phyloP scores from a whole-genome alignment of 148 eudicot genomes.

The Simmondsia chinensis region DNA sequence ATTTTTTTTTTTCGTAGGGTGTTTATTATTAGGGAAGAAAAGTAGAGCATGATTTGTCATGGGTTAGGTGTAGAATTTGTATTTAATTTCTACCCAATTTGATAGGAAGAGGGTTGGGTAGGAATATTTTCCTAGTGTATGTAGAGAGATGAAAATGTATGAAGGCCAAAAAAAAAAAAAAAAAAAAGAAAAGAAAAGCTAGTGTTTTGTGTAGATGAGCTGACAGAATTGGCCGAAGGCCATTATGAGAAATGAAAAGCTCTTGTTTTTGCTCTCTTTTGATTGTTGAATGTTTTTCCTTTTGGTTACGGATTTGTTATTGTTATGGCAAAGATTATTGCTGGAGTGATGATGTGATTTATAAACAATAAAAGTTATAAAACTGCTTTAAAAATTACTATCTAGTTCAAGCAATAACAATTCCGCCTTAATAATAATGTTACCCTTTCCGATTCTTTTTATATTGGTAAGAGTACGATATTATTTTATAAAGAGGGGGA shows the following conservation, averaged over 20 bases:
- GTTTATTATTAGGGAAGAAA: slow-evolving; percentile 25
- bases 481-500: too few relatives aligned
- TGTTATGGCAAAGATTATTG: too few relatives aligned
- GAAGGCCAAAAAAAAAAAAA: not conserved
- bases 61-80: slow-evolving; percentile 30
- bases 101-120: slow-evolving; percentile 14
- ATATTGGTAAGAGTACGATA: too few relatives aligned
- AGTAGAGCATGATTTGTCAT: slow-evolving; percentile 19
- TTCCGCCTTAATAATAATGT: too few relatives aligned
- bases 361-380: too few relatives aligned
- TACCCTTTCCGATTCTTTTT: too few relatives aligned
- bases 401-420: too few relatives aligned
- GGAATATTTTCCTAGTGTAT: slow-evolving; percentile 17
- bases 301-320: too few relatives aligned
- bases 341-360: too few relatives aligned
- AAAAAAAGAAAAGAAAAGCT: not conserved
- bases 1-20: slow-evolving; percentile 12
- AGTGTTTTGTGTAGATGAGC: slow-evolving; percentile 3
- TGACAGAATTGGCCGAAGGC: slow-evolving; percentile 20
- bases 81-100: slow-evolving; percentile 15
- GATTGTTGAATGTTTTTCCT: too few relatives aligned
- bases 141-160: slow-evolving; percentile 28
- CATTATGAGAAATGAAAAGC: not conserved
- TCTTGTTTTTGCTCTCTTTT: not conserved
- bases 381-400: too few relatives aligned